Evolutionary conservation across 2,329 filamentous ascomycete species (phyloP), one percentile per base, ranked within the genome.

Genomic region (Mycocentrospora acerina): DNA sequence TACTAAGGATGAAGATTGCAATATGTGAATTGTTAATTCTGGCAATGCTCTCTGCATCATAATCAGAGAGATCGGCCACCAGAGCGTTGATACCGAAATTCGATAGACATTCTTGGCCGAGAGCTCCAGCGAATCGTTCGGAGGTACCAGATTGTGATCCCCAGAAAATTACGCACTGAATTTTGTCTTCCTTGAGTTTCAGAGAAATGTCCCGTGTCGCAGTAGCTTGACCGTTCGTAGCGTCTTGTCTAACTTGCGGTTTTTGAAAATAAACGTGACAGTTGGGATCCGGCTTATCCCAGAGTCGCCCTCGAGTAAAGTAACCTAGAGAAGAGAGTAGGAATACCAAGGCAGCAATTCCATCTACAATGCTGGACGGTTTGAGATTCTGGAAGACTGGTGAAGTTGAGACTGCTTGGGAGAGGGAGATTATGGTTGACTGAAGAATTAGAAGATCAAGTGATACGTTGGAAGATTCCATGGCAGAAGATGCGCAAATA

Each of bases 201-300:
- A 71, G 61, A 0, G 70, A 69, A 41, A 79, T 71, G 44, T 78
- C 69, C 29, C 73, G 66, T 1, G 73, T 75, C n/a, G 43, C 26
- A 19, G 40, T 22, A 10, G 44, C 29, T 9, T 47, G 45, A 30
- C 40, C 44, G 30, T 30, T 50, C 19, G 48, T 48, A n/a, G 37
- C 48, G 24, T 60, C 61, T 34, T 65, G 54, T 27, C 61, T 62
- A 35, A 71, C 46, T 44, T 76, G 76, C 12, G 76, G 76, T 25
- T 68, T 67, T 47, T 78, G 71, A 34, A 71, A 80, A 53, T 66
- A 73, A 16, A 77, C 59, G 47, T 76, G 62, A 25, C 69, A 51
- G 39, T 76, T 69, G 4, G 75, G 75, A 44, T 79, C 74, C 7
- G 74, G 70, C 28, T 64, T 72, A 36, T 77, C 73, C 72, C 74